These are phyloP conservation scores for Dactylellina sp. DNA, from an alignment of 2,329 filamentous ascomycete genomes.

Conservation along the genomic window DNA sequence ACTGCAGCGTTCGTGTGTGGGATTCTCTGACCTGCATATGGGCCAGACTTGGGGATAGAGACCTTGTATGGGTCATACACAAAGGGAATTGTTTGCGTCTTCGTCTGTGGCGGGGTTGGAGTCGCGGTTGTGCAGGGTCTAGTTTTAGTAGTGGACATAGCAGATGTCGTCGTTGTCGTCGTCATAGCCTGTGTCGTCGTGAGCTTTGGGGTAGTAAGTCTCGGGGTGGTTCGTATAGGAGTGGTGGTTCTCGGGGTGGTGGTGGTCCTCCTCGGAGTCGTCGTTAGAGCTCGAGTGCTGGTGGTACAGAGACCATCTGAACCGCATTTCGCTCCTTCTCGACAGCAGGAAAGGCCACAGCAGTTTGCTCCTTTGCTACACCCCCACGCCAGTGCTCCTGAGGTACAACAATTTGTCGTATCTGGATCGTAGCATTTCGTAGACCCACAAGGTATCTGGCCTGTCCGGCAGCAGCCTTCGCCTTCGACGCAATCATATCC, in stretches of 20 bases:
- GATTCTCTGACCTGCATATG: slow-evolving; percentile 20
- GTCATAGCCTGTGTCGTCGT: background rate
- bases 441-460: slow-evolving; percentile 1
- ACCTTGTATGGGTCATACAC: slow-evolving; percentile 23
- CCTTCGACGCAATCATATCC: slow-evolving; percentile 9
- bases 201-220: slow-evolving; percentile 9
- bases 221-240: background rate
- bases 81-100: slow-evolving; percentile 26
- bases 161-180: background rate
- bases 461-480: background rate
- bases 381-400: background rate
- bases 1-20: slow-evolving; percentile 24
- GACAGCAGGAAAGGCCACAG: slow-evolving; percentile 2
- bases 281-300: background rate
- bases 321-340: slow-evolving; percentile 7
- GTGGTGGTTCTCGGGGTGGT: slow-evolving; percentile 20
- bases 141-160: slow-evolving; percentile 5
- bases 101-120: slow-evolving; percentile 11
- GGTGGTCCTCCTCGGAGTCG: slow-evolving; percentile 2
- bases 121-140: slow-evolving; percentile 21
- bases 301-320: slow-evolving; percentile 10
- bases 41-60: slow-evolving; percentile 21
- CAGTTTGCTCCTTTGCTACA: background rate
- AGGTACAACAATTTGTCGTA: slow-evolving; percentile 3
- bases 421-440: slow-evolving; percentile 13